Percentiles rank a stretch among this genome's conserved stretches.
These are phyloP conservation scores for Penicillium decumbens DNA, from an alignment of 2,329 filamentous ascomycete species.

Conservation along the genomic window DNA sequence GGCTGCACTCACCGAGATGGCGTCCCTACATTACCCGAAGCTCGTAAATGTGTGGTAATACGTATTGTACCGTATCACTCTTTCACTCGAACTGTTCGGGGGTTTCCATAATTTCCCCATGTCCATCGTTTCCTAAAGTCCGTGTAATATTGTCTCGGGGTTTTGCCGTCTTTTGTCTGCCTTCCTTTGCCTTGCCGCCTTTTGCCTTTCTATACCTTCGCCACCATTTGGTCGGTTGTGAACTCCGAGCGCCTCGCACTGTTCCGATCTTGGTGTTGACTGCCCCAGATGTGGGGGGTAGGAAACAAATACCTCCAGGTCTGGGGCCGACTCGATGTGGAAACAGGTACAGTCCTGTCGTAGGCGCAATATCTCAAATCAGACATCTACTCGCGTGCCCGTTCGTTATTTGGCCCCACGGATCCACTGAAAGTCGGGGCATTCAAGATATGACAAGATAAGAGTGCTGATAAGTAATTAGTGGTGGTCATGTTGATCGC, in stretches of 20 bases:
- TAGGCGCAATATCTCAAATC: slow-evolving; percentile 7
- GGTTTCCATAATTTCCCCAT: not conserved
- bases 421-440: slow-evolving; percentile 11
- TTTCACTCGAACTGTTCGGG: not conserved
- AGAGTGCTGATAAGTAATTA: slow-evolving; percentile 30
- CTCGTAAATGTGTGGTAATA: not conserved
- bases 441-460: slow-evolving; percentile 21
- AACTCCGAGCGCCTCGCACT: no score
- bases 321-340: not conserved
- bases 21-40: slow-evolving; percentile 23
- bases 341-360: slow-evolving; percentile 1
- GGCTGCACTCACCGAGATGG: slow-evolving; percentile 14
- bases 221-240: no score
- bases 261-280: no score
- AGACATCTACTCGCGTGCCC: not conserved
- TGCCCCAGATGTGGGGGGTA: not conserved
- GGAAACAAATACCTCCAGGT: not conserved
- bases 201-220: no score
- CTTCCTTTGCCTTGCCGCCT: no score
- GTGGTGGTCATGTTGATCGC: slow-evolving; percentile 27
- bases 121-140: no score
- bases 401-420: slow-evolving; percentile 7
- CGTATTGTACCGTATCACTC: slow-evolving; percentile 9
- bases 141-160: no score
- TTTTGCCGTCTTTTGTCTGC: no score